phyloP scores from a whole-genome alignment of 257 asterid genomes.

The Ophiorrhiza pumila region DNA sequence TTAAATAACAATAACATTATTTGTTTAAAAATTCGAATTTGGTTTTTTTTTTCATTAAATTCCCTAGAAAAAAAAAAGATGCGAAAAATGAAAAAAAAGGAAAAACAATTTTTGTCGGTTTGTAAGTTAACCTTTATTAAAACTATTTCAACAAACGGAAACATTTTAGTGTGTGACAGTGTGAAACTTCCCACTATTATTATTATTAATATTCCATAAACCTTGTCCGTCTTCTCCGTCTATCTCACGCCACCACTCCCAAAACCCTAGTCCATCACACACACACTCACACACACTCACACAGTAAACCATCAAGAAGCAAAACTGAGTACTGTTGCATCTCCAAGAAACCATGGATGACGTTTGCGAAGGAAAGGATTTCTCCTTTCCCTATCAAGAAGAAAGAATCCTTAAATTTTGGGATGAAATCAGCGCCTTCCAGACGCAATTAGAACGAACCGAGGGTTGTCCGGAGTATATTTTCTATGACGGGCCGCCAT shows the following conservation, averaged over 20 bases:
- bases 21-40: too few relatives aligned
- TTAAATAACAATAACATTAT: too few relatives aligned
- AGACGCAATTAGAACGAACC: conserved; percentile 71
- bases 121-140: too few relatives aligned
- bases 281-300: not conserved
- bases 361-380: conserved; percentile 88
- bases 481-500: conserved; percentile 97
- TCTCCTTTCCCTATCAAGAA: conserved; percentile 78
- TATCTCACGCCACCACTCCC: not conserved
- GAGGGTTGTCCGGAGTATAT: conserved; percentile 68
- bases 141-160: too few relatives aligned
- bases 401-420: conserved; percentile 67
- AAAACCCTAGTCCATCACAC: not conserved
- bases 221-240: not conserved
- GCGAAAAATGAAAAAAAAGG: too few relatives aligned
- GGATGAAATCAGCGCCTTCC: conserved; percentile 69
- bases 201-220: too few relatives aligned
- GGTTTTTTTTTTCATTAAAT: too few relatives aligned
- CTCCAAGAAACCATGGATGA: conserved; percentile 65
- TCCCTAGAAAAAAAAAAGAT: too few relatives aligned
- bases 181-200: too few relatives aligned
- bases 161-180: too few relatives aligned
- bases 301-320: conserved; percentile 30
- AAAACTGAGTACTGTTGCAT: conserved; percentile 13
- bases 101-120: too few relatives aligned